Evolutionary conservation across 2,329 filamentous ascomycete genomes (phyloP).

Genomic region (Diaporthe sp.): DNA sequence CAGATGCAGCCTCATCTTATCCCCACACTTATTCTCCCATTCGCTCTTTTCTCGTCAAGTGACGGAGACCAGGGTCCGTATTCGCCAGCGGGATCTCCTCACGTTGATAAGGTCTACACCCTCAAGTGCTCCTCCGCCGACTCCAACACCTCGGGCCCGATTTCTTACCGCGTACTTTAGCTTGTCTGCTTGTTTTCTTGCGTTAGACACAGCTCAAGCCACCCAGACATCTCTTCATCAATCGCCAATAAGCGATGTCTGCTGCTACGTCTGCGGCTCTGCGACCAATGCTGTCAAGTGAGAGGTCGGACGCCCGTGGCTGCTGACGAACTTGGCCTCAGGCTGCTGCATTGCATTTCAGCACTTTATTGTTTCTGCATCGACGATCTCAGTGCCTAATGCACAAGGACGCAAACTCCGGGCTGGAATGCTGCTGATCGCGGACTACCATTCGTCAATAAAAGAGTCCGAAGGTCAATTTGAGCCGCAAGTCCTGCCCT

Average conservation of each 20-base stretch:
- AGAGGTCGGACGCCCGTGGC: not conserved
- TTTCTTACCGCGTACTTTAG: not conserved
- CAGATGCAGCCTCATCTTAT: not conserved
- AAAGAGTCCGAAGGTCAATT: not conserved
- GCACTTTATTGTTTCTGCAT: not conserved
- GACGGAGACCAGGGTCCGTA: not conserved
- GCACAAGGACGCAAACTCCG: not conserved
- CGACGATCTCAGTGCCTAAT: constrained; percentile 6
- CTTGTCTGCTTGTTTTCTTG: not conserved
- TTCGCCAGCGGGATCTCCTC: constrained; percentile 2
- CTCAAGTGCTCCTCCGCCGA: not conserved
- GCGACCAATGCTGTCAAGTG: not conserved
- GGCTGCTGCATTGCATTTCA: not conserved
- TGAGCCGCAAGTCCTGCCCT: not conserved
- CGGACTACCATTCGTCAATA: not conserved
- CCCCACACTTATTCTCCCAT: not conserved
- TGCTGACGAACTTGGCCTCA: not conserved
- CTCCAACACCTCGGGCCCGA: not conserved
- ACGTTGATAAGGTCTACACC: constrained; percentile 15
- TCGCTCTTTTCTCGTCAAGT: not conserved
- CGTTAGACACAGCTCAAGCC: not conserved
- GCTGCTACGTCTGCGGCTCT: constrained; percentile 19
- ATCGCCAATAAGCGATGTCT: not conserved
- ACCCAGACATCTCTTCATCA: not conserved
- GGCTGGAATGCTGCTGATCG: not conserved